Evolutionary conservation across 2,329 filamentous ascomycete genomes (phyloP).

Genomic region (Paraphoma sp.): DNA sequence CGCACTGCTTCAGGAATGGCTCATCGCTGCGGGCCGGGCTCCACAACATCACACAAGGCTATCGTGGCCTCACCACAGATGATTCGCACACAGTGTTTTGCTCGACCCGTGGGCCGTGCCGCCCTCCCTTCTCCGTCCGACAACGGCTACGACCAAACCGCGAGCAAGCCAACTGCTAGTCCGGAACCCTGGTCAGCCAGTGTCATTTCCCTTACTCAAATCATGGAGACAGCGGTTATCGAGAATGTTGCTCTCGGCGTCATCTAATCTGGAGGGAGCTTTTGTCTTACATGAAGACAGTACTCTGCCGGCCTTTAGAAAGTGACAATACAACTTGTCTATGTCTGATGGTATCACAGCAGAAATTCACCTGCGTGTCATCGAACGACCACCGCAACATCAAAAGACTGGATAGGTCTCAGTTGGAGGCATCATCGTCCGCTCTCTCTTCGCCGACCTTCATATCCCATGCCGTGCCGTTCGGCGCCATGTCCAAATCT

Average conservation of each 20-base stretch:
- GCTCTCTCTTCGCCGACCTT: not conserved
- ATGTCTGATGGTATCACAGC: no score
- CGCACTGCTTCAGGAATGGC: conserved; percentile 12
- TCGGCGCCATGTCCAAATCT: not conserved
- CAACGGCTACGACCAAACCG: conserved; percentile 21
- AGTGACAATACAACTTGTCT: no score
- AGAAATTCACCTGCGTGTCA: no score
- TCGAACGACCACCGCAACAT: no score
- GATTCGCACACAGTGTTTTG: conserved; percentile 30
- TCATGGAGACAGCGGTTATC: conserved; percentile 20
- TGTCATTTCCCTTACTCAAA: conserved; percentile 14
- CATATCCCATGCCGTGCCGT: not conserved
- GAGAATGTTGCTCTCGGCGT: conserved; percentile 9
- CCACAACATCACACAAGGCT: conserved; percentile 25
- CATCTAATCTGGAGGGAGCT: not conserved
- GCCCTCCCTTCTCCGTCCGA: conserved; percentile 31
- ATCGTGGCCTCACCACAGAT: conserved; percentile 14
- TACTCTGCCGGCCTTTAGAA: no score
- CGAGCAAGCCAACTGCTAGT: conserved; percentile 7
- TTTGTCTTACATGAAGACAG: no score
- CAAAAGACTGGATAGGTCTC: no score
- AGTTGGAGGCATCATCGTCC: no score
- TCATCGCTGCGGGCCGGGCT: conserved; percentile 29
- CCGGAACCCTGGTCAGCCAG: not conserved
- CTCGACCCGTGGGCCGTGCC: conserved; percentile 34